Evolutionary conservation across 164 flowering plant genomes (phyloP).

Genomic region (Stephania yunnanensis): DNA sequence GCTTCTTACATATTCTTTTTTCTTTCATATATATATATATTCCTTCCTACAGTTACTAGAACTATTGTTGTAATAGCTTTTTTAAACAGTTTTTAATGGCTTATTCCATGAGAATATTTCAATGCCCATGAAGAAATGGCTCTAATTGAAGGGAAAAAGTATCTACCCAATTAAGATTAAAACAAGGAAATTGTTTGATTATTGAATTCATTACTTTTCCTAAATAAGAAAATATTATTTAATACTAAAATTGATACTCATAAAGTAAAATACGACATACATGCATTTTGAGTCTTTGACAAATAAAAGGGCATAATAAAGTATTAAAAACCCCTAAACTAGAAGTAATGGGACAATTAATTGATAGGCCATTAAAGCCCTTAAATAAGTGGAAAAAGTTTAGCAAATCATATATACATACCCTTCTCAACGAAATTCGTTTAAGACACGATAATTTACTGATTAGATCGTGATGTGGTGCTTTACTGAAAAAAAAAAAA

Average conservation of each 20-base stretch:
- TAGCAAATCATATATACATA: too few relatives aligned
- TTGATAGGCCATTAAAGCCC: too few relatives aligned
- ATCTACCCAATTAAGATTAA: not conserved
- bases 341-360: too few relatives aligned
- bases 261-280: too few relatives aligned
- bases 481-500: too few relatives aligned
- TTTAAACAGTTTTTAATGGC: not conserved
- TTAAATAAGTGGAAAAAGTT: too few relatives aligned
- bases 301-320: too few relatives aligned
- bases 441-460: too few relatives aligned
- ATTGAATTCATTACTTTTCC: not conserved
- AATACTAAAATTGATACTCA: not conserved
- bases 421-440: too few relatives aligned
- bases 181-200: not conserved
- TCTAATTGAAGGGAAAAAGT: not conserved
- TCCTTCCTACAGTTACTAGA: not conserved
- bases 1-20: not conserved
- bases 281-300: too few relatives aligned
- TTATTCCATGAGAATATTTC: conserved; percentile 1
- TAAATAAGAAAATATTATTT: not conserved
- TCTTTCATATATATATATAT: not conserved
- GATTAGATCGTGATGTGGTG: too few relatives aligned
- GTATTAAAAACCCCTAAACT: too few relatives aligned
- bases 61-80: conserved; percentile 3
- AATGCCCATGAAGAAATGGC: not conserved